Percentiles rank a stretch among this genome's conserved stretches.
These are phyloP conservation scores for Ramicandelaber brevisporus DNA, from an alignment of 192 early-diverging fungal genomes.

Conservation along the genomic window DNA sequence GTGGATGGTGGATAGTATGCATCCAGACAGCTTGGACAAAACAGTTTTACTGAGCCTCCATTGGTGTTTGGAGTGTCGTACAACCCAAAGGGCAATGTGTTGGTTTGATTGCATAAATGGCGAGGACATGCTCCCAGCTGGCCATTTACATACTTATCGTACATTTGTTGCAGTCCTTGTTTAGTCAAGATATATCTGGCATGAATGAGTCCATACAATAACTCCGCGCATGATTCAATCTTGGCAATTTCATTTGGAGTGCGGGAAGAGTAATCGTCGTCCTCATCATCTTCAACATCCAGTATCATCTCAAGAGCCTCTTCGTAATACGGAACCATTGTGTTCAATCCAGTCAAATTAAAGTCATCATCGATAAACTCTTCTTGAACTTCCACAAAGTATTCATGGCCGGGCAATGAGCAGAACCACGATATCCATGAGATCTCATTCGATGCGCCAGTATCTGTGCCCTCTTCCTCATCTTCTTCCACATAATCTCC, in stretches of 20 bases:
- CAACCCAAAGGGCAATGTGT: slow-evolving; percentile 42
- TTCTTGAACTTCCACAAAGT: slow-evolving; percentile 47
- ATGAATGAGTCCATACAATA: slow-evolving; percentile 85
- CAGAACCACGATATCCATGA: slow-evolving; percentile 64
- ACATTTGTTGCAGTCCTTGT: slow-evolving; percentile 62
- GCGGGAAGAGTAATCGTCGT: slow-evolving; percentile 22
- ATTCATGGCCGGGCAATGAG: slow-evolving; percentile 45
- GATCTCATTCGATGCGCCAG: too few species aligned
- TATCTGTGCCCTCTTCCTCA: too few species aligned
- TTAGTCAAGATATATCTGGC: slow-evolving; percentile 77
- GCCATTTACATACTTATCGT: slow-evolving; percentile 41
- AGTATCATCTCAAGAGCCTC: slow-evolving; percentile 91
- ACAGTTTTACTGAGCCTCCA: slow-evolving; percentile 42
- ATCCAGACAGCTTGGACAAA: slow-evolving; percentile 57
- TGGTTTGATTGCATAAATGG: slow-evolving; percentile 29
- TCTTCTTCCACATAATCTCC: too few species aligned
- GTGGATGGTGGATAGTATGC: slow-evolving; percentile 51
- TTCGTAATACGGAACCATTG: slow-evolving; percentile 58
- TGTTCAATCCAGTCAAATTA: slow-evolving; percentile 79
- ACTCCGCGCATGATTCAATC: slow-evolving; percentile 67
- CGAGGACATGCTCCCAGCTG: slow-evolving; percentile 57
- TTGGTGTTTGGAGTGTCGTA: slow-evolving; percentile 36
- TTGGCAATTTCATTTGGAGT: slow-evolving; percentile 42
- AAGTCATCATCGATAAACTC: slow-evolving; percentile 88
- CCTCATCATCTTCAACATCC: slow-evolving; percentile 41